These are phyloP conservation scores for Moricandia moricandioides DNA, from an alignment of 345 rosid genomes.

Conservation along the genomic window DNA sequence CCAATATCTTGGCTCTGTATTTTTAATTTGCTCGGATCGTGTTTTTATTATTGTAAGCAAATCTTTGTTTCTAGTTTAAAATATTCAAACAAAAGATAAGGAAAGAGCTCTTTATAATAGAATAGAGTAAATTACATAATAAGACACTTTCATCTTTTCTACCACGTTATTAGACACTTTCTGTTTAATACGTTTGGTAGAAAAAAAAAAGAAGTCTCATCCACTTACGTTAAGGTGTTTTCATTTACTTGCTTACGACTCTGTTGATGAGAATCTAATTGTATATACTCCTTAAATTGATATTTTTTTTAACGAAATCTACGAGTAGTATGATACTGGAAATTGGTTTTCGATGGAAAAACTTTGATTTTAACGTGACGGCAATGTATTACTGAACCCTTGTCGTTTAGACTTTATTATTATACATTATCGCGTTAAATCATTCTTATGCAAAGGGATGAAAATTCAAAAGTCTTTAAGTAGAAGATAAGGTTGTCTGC, in stretches of 20 bases:
- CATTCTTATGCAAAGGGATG: background rate
- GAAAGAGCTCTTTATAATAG: background rate
- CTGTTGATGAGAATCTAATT: background rate
- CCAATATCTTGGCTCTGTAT: background rate
- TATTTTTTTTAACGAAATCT: background rate
- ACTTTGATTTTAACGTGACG: conserved; percentile 19
- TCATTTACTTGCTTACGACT: background rate
- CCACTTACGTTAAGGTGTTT: background rate
- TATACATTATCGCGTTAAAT: background rate
- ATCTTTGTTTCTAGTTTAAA: background rate
- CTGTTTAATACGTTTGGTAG: background rate
- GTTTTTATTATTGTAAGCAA: background rate
- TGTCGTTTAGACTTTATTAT: background rate
- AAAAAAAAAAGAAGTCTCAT: background rate
- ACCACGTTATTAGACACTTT: too few relatives aligned
- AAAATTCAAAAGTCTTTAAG: conserved; percentile 7
- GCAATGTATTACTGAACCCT: conserved; percentile 10
- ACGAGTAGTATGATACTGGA: background rate
- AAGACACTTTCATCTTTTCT: too few relatives aligned
- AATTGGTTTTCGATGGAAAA: conserved; percentile 2
- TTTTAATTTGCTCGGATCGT: background rate
- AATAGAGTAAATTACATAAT: too few relatives aligned
- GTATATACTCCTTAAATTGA: background rate
- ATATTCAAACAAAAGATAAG: background rate
- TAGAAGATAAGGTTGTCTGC: background rate